Percentiles rank a stretch among this genome's conserved stretches.
Evolutionary conservation across 345 rosid species (phyloP).

Genomic region (Dovyalis caffra): DNA sequence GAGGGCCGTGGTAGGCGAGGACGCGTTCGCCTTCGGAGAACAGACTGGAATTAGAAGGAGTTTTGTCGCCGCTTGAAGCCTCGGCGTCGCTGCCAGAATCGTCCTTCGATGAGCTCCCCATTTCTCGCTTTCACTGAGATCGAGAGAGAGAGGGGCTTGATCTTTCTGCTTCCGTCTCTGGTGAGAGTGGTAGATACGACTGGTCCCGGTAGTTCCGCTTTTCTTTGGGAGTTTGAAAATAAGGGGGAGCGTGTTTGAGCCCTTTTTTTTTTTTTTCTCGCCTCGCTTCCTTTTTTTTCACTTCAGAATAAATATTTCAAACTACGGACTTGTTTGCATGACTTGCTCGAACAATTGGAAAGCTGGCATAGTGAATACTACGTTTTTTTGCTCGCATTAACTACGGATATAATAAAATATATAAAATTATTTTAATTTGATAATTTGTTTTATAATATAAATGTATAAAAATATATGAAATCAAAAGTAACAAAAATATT

Average conservation of each 20-base stretch:
- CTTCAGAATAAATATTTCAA: too few relatives aligned
- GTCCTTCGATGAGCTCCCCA: conserved; percentile 87
- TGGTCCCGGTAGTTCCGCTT: background rate
- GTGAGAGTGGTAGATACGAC: background rate
- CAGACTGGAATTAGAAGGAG: conserved; percentile 51
- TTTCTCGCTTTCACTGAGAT: conserved; percentile 18
- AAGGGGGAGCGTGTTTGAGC: background rate
- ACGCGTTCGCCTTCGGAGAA: conserved; percentile 93
- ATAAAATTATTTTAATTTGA: too few relatives aligned
- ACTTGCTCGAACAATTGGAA: too few relatives aligned
- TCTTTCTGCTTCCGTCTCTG: background rate
- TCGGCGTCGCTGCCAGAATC: conserved; percentile 76
- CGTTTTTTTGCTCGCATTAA: too few relatives aligned
- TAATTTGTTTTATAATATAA: too few relatives aligned
- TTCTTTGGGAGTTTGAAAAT: background rate
- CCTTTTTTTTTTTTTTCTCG: too few relatives aligned
- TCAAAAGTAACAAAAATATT: too few relatives aligned
- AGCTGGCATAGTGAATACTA: too few relatives aligned
- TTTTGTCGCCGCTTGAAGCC: conserved; percentile 65
- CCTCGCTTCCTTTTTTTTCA: too few relatives aligned
- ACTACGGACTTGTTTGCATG: too few relatives aligned
- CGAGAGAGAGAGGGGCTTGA: background rate
- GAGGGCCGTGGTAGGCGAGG: conserved; percentile 93
- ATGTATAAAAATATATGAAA: too few relatives aligned
- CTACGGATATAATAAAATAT: too few relatives aligned